Evolutionary conservation across 345 rosid genomes (phyloP).

Genomic region (Carallia brachiata): DNA sequence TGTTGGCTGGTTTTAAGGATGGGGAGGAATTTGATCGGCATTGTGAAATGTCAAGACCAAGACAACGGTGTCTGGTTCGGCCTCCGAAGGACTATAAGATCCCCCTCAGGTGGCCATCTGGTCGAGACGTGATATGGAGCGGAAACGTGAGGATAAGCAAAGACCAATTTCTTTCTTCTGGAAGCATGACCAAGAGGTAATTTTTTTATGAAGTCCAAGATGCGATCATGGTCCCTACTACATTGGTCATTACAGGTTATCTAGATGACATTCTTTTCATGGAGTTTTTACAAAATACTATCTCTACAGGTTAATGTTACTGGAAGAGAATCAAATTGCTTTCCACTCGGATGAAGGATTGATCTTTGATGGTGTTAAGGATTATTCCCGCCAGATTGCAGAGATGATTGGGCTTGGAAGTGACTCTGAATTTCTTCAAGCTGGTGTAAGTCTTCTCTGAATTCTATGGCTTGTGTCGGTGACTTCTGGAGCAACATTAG

Average conservation of each 20-base stretch:
- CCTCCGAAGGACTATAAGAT: slow-evolving; percentile 94
- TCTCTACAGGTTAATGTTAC: slow-evolving; percentile 72
- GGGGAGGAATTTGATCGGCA: slow-evolving; percentile 93
- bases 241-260: background rate
- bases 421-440: slow-evolving; percentile 82
- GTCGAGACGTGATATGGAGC: slow-evolving; percentile 95
- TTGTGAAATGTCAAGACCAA: slow-evolving; percentile 59
- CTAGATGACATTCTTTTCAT: background rate
- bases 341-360: slow-evolving; percentile 89
- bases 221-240: background rate
- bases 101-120: slow-evolving; percentile 92
- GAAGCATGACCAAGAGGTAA: slow-evolving; percentile 94
- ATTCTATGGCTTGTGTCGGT: slow-evolving; percentile 13
- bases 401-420: slow-evolving; percentile 97
- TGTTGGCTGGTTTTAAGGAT: slow-evolving; percentile 67
- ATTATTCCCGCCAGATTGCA: slow-evolving; percentile 89
- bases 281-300: background rate
- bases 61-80: slow-evolving; percentile 66
- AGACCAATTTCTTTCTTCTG: slow-evolving; percentile 97
- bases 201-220: slow-evolving; percentile 2
- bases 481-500: background rate
- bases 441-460: slow-evolving; percentile 68
- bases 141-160: slow-evolving; percentile 89
- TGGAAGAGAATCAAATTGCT: slow-evolving; percentile 96
- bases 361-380: slow-evolving; percentile 90